Base-by-base conservation (phyloP, 148 eudicot genomes). In the Cornus florida region DNA sequence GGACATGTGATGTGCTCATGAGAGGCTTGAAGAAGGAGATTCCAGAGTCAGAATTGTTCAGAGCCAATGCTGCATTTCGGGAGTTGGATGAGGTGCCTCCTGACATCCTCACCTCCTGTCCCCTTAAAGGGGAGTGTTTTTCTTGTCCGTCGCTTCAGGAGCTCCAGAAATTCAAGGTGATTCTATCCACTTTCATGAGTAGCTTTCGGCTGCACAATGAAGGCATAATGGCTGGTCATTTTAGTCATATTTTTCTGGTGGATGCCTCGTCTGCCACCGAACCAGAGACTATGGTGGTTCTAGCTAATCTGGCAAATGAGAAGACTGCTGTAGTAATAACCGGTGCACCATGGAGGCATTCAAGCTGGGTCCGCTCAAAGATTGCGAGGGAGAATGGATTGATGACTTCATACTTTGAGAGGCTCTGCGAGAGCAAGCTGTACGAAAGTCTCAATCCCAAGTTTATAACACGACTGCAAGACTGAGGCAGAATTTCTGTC, bases 1-100 rank as follows among this genome's bases (percentile, higher is more conserved):
- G 23, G 0, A 75, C 65, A 16, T 81, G 83, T 28, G 83, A 81
- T 75, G 70, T 41, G 4, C 60, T 81, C 3, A 81, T 77, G 19
- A 70, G 41, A 75, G 65, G 32, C 28, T 71, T 81, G 57, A 24
- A 43, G 32, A 46, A 13, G 46, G 65, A 70, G 67, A 78, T 69
- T 46, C 46, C 78, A 4, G 73, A 74, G 38, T 68, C 69, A 16
- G 57, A 74, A 69, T 73, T 82, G 68, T 82, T 82, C 56, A 35
- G 84, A 59, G 81, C 84, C 23, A 77, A 82, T 78, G 84, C 84
- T 73, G 84, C 84, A 24, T 82, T 82, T 71, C 73, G 84, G n/a
- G 84, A 78, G 66, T 9, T 82, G 28, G 75, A 73, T 69, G 84
- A 66, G 11, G 84, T 82, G 48, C 84, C 84, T n/a, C 3, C 24